phyloP scores from a whole-genome alignment of 192 early-diverging fungal species.

The Lobosporangium transversale region DNA sequence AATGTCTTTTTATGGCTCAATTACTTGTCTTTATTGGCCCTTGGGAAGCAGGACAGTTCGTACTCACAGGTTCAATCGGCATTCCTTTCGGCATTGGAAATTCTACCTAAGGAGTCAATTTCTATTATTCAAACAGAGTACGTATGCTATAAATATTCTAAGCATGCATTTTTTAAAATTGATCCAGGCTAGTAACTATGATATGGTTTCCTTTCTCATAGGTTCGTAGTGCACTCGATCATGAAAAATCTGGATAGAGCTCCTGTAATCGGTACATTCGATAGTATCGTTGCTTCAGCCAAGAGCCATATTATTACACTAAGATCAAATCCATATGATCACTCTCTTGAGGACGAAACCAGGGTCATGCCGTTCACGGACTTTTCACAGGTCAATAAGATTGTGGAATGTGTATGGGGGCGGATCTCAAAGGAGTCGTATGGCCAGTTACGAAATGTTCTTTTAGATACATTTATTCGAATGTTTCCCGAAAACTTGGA shows the following conservation, averaged over 20 bases:
- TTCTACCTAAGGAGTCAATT: neutral
- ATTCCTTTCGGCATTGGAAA: slow-evolving; percentile 10
- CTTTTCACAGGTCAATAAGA: slow-evolving; percentile 18
- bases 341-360: neutral
- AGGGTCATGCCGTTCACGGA: slow-evolving; percentile 12
- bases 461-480: slow-evolving; percentile 15
- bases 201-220: neutral
- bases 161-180: neutral
- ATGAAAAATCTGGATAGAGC: slow-evolving; percentile 16
- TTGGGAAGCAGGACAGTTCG: neutral
- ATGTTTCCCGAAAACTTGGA: slow-evolving; percentile 16
- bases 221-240: slow-evolving; percentile 19
- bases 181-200: no score
- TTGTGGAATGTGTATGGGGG: slow-evolving; percentile 21
- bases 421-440: neutral
- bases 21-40: slow-evolving; percentile 32
- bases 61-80: slow-evolving; percentile 7
- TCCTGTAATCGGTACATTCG: neutral
- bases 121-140: slow-evolving; percentile 28
- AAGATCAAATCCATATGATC: slow-evolving; percentile 30
- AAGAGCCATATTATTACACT: neutral
- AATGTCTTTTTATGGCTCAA: slow-evolving; percentile 49
- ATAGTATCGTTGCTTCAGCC: neutral
- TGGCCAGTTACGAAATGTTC: slow-evolving; percentile 5
- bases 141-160: neutral